Evolutionary conservation across 1,139 yeast species (phyloP).

Genomic region (Yarrowia galli): DNA sequence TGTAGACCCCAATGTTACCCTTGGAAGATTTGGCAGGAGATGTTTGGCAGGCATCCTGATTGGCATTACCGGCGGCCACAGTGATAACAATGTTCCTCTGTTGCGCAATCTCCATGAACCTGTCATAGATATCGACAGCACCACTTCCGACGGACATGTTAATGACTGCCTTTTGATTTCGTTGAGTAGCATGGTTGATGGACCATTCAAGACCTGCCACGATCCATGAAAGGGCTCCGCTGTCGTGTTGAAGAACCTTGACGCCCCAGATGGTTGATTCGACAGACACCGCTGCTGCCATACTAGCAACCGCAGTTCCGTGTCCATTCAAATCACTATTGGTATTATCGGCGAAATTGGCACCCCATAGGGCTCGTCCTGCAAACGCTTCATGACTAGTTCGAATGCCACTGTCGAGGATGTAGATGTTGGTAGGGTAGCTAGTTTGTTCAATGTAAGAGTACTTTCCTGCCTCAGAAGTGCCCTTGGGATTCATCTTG

Average conservation of each 20-base stretch:
- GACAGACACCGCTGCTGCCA: conserved; percentile 48
- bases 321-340: conserved; percentile 54
- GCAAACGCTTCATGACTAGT: conserved; percentile 58
- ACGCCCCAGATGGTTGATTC: conserved; percentile 55
- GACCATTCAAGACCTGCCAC: conserved; percentile 15
- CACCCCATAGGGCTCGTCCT: conserved; percentile 55
- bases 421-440: conserved; percentile 58
- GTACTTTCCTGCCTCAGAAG: not conserved
- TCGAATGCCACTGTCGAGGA: conserved; percentile 60
- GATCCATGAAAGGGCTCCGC: conserved; percentile 14
- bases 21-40: conserved; percentile 1
- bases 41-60: not conserved
- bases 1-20: not conserved
- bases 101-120: not conserved
- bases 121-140: not conserved
- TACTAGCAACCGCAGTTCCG: conserved; percentile 57
- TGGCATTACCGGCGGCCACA: not conserved
- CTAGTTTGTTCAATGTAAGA: not conserved
- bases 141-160: conserved; percentile 11
- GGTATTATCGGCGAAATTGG: conserved; percentile 48
- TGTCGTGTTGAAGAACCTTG: conserved; percentile 52
- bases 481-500: conserved; percentile 6
- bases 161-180: not conserved
- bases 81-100: not conserved
- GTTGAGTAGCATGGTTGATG: conserved; percentile 4